Evolutionary conservation across 2,329 filamentous ascomycete species (phyloP).

Genomic region (Pseudonectria buxi): DNA sequence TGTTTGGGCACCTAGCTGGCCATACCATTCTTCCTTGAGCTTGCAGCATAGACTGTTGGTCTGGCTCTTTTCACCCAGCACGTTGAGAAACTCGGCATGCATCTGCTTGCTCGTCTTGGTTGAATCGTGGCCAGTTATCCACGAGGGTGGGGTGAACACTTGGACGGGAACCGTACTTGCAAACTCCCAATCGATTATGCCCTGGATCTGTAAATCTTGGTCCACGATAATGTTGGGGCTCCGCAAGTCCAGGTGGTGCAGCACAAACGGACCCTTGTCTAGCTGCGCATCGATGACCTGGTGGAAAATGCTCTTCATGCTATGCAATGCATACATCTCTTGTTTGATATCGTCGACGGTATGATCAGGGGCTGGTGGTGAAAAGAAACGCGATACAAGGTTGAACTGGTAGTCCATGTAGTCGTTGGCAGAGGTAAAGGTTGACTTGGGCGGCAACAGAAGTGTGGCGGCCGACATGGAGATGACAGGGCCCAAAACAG

Average conservation of each 20-base stretch:
- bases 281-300: slow-evolving; percentile 7
- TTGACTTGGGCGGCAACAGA: slow-evolving; percentile 3
- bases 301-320: slow-evolving; percentile 9
- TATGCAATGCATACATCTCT: slow-evolving; percentile 12
- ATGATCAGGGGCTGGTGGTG: slow-evolving; percentile 3
- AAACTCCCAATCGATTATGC: slow-evolving; percentile 25
- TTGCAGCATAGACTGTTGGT: slow-evolving; percentile 1
- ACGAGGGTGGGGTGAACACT: slow-evolving; percentile 12
- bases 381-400: slow-evolving; percentile 5
- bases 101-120: slow-evolving; percentile 5
- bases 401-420: slow-evolving; percentile 9
- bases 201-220: slow-evolving; percentile 12
- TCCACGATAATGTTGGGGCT: slow-evolving; percentile 21
- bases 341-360: slow-evolving; percentile 5
- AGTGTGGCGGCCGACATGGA: slow-evolving; percentile 12
- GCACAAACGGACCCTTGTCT: slow-evolving; percentile 12
- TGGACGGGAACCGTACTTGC: slow-evolving; percentile 9
- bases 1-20: background rate
- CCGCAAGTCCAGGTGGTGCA: slow-evolving; percentile 17
- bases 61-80: slow-evolving; percentile 8
- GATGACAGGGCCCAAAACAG: slow-evolving; percentile 13
- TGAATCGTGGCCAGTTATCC: slow-evolving; percentile 11
- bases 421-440: slow-evolving; percentile 5
- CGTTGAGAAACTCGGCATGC: slow-evolving; percentile 7
- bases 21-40: slow-evolving; percentile 15